Evolutionary conservation across 164 flowering plant genomes (phyloP).

Genomic region (Umbellularia californica): DNA sequence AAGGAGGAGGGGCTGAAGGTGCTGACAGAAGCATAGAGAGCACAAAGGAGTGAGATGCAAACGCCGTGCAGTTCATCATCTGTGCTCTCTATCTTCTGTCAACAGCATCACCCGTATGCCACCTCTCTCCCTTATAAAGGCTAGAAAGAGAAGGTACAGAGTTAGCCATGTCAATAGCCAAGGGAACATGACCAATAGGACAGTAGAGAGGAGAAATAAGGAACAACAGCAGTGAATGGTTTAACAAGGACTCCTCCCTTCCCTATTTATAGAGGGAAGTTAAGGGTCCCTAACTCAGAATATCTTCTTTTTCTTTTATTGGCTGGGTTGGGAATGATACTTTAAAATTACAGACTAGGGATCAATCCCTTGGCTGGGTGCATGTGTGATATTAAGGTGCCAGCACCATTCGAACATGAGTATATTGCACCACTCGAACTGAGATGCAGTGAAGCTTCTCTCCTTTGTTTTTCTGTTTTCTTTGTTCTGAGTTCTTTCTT

Average conservation of each 20-base stretch:
- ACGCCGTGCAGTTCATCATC: constrained; percentile 12
- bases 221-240: not conserved
- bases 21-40: constrained; percentile 60
- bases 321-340: not conserved
- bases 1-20: constrained; percentile 6
- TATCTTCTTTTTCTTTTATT: not conserved
- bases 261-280: constrained; percentile 10
- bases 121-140: not conserved
- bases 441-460: no score
- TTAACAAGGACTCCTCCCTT: not conserved
- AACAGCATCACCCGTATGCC: constrained; percentile 21
- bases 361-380: no score
- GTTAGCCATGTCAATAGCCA: not conserved
- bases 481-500: no score
- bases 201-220: not conserved
- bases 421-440: no score
- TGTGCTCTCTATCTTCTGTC: constrained; percentile 35
- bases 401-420: not conserved
- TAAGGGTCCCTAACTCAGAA: not conserved
- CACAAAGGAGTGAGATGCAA: constrained; percentile 55
- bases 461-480: no score
- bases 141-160: not conserved
- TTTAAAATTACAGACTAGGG: not conserved
- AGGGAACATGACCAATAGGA: not conserved
- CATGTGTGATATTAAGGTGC: not conserved